phyloP scores from a whole-genome alignment of 2,329 filamentous ascomycete species.

The Sporothrix dimorphospora region DNA sequence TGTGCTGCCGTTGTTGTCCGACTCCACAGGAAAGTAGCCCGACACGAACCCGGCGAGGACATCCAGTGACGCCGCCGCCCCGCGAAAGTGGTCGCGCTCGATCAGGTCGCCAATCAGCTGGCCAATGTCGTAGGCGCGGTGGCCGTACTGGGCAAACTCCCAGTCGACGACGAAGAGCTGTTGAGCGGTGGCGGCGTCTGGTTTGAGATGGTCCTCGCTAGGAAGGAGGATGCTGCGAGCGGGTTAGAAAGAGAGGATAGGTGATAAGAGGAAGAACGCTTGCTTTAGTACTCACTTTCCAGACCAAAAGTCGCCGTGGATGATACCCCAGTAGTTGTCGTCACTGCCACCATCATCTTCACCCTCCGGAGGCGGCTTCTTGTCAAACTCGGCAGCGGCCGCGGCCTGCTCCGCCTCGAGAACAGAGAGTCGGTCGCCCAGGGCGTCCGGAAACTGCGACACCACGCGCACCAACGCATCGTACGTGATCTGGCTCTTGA shows the following conservation, averaged over 20 bases:
- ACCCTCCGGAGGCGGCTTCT: not conserved
- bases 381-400: not conserved
- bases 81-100: not conserved
- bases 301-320: slow-evolving; percentile 15
- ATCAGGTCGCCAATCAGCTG: slow-evolving; percentile 49
- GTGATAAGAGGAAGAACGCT: not conserved
- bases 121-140: slow-evolving; percentile 46
- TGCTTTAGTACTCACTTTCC: not conserved
- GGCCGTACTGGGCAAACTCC: slow-evolving; percentile 47
- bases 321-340: not conserved
- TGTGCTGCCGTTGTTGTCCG: not conserved
- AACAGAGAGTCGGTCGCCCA: not conserved
- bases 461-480: slow-evolving; percentile 41
- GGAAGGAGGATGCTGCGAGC: slow-evolving; percentile 17
- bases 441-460: slow-evolving; percentile 34
- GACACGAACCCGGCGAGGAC: not conserved
- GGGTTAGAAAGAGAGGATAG: too few species aligned
- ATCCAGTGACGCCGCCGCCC: not conserved
- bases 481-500: slow-evolving; percentile 47
- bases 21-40: not conserved
- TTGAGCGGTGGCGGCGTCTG: slow-evolving; percentile 24
- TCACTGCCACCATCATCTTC: not conserved
- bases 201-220: not conserved
- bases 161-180: slow-evolving; percentile 48
- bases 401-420: not conserved